A percentile compares a stretch with the other conserved stretches of the same genome.
Evolutionary conservation across 148 eudicot genomes (phyloP).

Genomic region (Rhododendron henanense): DNA sequence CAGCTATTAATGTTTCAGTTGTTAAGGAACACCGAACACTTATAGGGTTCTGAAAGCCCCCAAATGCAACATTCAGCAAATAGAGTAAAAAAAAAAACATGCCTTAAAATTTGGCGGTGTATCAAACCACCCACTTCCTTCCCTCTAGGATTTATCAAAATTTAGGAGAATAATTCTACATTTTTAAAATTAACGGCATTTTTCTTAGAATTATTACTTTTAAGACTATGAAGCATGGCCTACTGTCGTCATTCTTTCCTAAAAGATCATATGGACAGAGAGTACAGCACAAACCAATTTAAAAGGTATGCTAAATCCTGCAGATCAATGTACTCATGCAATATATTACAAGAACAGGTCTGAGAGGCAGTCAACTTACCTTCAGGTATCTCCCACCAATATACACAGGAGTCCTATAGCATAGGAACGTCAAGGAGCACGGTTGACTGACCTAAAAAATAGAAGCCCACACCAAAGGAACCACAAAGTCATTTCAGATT

Average conservation of each 20-base stretch:
- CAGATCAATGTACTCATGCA: conserved; percentile 7
- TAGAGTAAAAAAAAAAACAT: neutral
- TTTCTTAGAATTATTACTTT: neutral
- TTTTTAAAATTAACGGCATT: neutral
- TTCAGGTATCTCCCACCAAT: conserved; percentile 94
- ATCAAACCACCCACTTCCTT: neutral
- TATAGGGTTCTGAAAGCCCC: neutral
- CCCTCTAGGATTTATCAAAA: neutral
- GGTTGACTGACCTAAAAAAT: conserved; percentile 47
- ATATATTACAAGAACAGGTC: conserved; percentile 6
- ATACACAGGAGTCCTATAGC: conserved; percentile 55
- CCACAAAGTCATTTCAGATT: neutral
- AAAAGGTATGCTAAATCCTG: conserved; percentile 1
- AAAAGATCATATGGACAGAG: conserved; percentile 2
- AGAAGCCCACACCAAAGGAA: conserved; percentile 7
- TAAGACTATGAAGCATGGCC: neutral
- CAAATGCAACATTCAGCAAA: neutral
- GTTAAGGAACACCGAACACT: neutral
- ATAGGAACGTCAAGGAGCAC: conserved; percentile 51
- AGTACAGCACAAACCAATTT: neutral
- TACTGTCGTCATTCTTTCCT: neutral
- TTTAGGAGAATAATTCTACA: neutral
- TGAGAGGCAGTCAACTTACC: conserved; percentile 35
- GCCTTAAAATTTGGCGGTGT: neutral
- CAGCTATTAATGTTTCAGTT: neutral